Evolutionary conservation across 371 early-diverging fungal species (phyloP).

Genomic region (Rhizomucor pusillus): DNA sequence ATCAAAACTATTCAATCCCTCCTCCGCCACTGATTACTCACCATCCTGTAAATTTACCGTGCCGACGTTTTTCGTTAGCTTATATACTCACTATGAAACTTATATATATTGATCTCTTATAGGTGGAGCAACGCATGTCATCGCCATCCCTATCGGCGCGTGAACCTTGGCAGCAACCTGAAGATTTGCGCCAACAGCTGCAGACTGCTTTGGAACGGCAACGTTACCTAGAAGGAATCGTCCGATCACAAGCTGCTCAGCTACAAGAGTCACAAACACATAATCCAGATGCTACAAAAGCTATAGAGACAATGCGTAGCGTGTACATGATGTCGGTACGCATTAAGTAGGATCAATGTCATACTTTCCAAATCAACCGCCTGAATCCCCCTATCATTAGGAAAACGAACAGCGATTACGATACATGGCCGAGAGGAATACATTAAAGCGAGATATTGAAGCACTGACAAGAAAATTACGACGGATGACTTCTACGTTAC

Average conservation of each 20-base stretch:
- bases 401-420: conserved; percentile 31
- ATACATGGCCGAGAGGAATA: conserved; percentile 23
- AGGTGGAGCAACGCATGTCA: too few relatives aligned
- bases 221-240: conserved; percentile 25
- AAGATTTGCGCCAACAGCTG: background rate
- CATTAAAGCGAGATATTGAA: conserved; percentile 28
- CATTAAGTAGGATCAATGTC: background rate
- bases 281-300: conserved; percentile 18
- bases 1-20: too few relatives aligned
- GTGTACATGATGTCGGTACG: conserved; percentile 32
- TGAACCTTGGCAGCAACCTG: conserved; percentile 10
- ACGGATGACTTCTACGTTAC: conserved; percentile 23
- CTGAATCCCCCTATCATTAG: conserved; percentile 5
- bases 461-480: conserved; percentile 21
- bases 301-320: conserved; percentile 30
- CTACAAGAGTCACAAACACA: conserved; percentile 14
- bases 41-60: too few relatives aligned
- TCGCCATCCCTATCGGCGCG: conserved; percentile 7
- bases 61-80: too few relatives aligned
- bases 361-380: background rate
- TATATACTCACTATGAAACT: too few relatives aligned
- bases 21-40: too few relatives aligned
- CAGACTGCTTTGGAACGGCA: conserved; percentile 22
- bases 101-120: too few relatives aligned
- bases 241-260: conserved; percentile 31